Base-by-base conservation (phyloP, 352 stramenopile genomes). In the Poterioochromonas sp. region DNA sequence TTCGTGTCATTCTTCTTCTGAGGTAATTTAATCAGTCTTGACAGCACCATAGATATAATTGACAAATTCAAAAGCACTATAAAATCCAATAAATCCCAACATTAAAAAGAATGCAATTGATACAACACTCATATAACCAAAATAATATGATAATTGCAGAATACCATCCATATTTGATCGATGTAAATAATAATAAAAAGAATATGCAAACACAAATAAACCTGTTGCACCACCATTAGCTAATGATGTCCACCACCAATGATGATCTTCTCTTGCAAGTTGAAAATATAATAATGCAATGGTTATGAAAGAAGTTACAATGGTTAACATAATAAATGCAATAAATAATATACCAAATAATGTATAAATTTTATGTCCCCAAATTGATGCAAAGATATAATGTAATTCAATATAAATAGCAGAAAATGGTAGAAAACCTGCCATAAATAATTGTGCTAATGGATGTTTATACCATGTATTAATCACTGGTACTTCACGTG, bases 371-470 rank as follows among this genome's bases (percentile, higher is more conserved):
- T 96, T 94, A 82, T 98, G 93, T 73, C 94, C 94, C 94, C 94
- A 98, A 78, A 98, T 96, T 58, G 92, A 92, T 26, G 91, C 92
- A 79, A 98, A 98, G 71, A 98, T 98, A 88, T 97, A 96, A 82
- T 98, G 92, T 77, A 98, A 85, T 84, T 98, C 94, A 81, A 98
- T 97, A 88, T 98, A 98, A 79, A 98, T 97, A 20, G 93, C 93
- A 43, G 90, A 96, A 85, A 98, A 98, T 40, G 94, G 94, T 58
- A 98, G 86, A 80, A 97, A 97, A 26, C 94, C 94, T 2, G 93
- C 93, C 49, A 96, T 89, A 68, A 97, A 73, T 78, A 97, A 88
- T 80, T 97, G 88, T 62, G 93, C 86, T 49, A 85, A 74, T 3
- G 89, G 86, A 60, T 84, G 87, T 49, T 90, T 87, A 82, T 97